phyloP scores from a whole-genome alignment of 2,329 filamentous ascomycete genomes.

The Apiospora kogelbergensis region DNA sequence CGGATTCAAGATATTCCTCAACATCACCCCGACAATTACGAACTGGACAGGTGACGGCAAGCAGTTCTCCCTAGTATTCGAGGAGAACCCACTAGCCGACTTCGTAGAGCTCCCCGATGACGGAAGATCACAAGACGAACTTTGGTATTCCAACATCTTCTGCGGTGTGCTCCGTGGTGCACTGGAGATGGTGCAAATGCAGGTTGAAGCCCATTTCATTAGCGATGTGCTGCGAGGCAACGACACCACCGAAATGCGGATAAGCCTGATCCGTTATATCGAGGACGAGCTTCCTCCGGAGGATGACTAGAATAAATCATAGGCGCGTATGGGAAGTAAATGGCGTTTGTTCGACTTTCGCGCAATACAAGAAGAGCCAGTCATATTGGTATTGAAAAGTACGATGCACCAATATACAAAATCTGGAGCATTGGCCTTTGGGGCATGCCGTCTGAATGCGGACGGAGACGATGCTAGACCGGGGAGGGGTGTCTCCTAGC shows the following conservation, averaged over 20 bases:
- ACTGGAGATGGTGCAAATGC: conserved; percentile 99
- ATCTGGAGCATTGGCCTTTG: neutral
- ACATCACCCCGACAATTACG: conserved; percentile 88
- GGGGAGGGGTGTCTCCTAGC: neutral
- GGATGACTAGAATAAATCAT: conserved; percentile 65
- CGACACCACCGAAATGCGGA: conserved; percentile 95
- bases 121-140: conserved; percentile 88
- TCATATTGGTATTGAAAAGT: neutral
- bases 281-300: conserved; percentile 97
- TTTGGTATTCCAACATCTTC: conserved; percentile 98
- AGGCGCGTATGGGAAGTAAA: neutral
- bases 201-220: conserved; percentile 94
- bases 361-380: neutral
- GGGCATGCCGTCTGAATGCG: neutral
- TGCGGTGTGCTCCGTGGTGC: conserved; percentile 90
- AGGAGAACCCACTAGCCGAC: conserved; percentile 95
- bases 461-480: neutral
- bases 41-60: conserved; percentile 97
- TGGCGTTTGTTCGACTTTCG: conserved; percentile 9
- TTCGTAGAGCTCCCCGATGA: conserved; percentile 98
- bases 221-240: conserved; percentile 91
- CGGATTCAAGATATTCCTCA: conserved; percentile 98
- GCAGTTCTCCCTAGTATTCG: conserved; percentile 93
- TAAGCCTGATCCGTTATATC: conserved; percentile 89
- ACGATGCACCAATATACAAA: neutral